phyloP scores from a whole-genome alignment of 768 basidiomycete genomes.

The Ramaria sp. region DNA sequence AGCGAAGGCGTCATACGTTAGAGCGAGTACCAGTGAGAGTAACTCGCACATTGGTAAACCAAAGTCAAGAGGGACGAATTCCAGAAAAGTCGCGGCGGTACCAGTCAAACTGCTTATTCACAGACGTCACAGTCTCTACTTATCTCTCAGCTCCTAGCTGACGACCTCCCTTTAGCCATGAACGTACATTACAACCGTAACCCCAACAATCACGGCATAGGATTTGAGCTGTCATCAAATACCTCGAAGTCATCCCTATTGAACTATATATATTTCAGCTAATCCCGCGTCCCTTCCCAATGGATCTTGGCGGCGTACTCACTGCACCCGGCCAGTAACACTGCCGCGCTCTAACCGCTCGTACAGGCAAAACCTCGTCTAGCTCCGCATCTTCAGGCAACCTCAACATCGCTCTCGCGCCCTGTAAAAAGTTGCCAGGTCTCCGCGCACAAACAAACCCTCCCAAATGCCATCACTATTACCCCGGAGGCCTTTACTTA shows the following conservation, averaged over 20 bases:
- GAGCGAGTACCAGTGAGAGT: background rate
- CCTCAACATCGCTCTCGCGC: background rate
- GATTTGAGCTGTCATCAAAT: no score
- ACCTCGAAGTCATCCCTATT: no score
- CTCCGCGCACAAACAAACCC: constrained; percentile 4
- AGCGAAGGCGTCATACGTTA: background rate
- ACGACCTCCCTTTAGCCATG: no score
- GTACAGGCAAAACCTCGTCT: background rate
- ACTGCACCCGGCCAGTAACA: background rate
- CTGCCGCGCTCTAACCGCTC: background rate
- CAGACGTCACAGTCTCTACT: no score
- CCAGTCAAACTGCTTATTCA: no score
- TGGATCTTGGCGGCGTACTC: background rate
- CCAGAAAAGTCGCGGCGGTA: background rate
- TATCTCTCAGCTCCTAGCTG: no score
- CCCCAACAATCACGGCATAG: no score
- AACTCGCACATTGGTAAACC: background rate
- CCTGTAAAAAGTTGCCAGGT: constrained; percentile 8
- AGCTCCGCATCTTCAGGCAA: background rate
- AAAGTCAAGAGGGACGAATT: background rate
- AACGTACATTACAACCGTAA: no score
- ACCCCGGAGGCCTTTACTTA: background rate
- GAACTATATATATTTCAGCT: no score
- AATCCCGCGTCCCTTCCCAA: background rate
- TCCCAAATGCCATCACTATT: background rate